These are phyloP conservation scores for Paxillus rubicundulus DNA, from an alignment of 768 basidiomycete genomes.

Conservation along the genomic window DNA sequence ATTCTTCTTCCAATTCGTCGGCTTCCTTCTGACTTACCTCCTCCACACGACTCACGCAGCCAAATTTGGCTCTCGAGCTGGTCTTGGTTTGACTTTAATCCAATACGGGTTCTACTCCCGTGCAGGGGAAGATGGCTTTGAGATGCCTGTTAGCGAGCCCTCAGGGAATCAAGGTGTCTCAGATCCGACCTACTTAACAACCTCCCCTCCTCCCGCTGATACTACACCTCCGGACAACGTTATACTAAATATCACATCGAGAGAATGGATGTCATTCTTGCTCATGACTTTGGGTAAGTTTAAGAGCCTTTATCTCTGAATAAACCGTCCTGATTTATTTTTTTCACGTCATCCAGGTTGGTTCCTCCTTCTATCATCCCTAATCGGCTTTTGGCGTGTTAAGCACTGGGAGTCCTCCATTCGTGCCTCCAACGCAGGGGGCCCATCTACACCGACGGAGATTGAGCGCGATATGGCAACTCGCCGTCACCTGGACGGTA, in stretches of 20 bases:
- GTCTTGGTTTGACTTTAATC: conserved; percentile 92
- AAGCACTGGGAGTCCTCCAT: conserved; percentile 82
- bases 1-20: conserved; percentile 96
- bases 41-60: conserved; percentile 90
- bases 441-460: conserved; percentile 36
- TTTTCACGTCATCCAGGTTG: conserved; percentile 61
- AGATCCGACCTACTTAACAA: conserved; percentile 20
- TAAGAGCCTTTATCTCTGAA: neutral
- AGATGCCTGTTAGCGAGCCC: conserved; percentile 15
- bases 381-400: conserved; percentile 79
- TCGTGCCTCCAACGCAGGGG: conserved; percentile 39
- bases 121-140: conserved; percentile 31
- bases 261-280: conserved; percentile 88
- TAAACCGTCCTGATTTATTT: conserved; percentile 1
- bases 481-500: conserved; percentile 50
- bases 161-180: conserved; percentile 13
- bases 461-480: conserved; percentile 50
- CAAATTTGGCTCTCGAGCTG: conserved; percentile 90
- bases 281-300: conserved; percentile 81
- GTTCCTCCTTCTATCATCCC: conserved; percentile 85
- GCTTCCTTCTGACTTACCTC: conserved; percentile 89
- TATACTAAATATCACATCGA: conserved; percentile 46
- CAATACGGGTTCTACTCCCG: conserved; percentile 85
- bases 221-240: conserved; percentile 10
- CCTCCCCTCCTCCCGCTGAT: conserved; percentile 27